Conservation (phyloP, 1,284 basidiomycete species). For the Ganoderma sinense region DNA sequence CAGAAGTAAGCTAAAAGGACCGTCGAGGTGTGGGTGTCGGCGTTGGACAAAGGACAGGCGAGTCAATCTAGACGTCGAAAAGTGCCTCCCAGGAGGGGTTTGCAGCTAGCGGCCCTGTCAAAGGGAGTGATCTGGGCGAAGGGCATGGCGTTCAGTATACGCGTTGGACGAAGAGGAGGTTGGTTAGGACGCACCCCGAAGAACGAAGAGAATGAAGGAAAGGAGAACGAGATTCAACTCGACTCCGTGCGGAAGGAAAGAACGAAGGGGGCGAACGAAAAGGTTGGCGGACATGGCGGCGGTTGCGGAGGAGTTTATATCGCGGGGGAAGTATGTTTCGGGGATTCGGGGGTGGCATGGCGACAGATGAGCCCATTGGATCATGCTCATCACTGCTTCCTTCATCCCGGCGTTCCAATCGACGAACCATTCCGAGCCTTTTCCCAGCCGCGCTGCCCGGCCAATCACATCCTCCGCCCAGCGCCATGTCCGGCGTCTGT, state of each 20-base stretch:
- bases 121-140: constrained; percentile 67
- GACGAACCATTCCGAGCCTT: neutral
- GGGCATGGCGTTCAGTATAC: constrained; percentile 14
- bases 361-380: constrained; percentile 40
- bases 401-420: constrained; percentile 16
- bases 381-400: constrained; percentile 26
- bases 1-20: constrained; percentile 46
- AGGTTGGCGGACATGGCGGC: constrained; percentile 37
- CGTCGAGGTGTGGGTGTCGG: constrained; percentile 57
- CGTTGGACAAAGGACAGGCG: constrained; percentile 41
- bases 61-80: constrained; percentile 41
- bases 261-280: constrained; percentile 46
- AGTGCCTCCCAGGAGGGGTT: constrained; percentile 65
- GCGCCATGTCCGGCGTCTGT: neutral
- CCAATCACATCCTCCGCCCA: constrained; percentile 21
- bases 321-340: constrained; percentile 19
- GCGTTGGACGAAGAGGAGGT: constrained; percentile 17
- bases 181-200: constrained; percentile 43
- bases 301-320: constrained; percentile 29
- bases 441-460: constrained; percentile 10
- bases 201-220: constrained; percentile 55
- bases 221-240: constrained; percentile 67
- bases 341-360: constrained; percentile 35
- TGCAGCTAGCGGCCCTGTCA: constrained; percentile 65
- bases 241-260: constrained; percentile 55